phyloP scores from a whole-genome alignment of 1,284 basidiomycete species.

The Ceratobasidium sp. region DNA sequence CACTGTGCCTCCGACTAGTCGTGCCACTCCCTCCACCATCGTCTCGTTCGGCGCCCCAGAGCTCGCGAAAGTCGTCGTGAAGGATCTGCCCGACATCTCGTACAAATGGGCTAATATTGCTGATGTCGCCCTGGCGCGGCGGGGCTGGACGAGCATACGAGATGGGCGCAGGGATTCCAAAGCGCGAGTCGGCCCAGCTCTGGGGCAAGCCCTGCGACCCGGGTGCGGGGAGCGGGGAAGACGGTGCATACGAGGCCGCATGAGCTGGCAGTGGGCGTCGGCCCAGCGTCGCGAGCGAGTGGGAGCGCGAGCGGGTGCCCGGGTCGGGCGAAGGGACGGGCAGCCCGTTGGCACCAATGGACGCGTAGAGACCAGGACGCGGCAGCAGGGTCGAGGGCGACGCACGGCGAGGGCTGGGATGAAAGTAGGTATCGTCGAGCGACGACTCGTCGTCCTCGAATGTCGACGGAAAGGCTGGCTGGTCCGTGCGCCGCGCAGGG shows the following conservation, averaged over 20 bases:
- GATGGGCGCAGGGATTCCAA: conserved; percentile 40
- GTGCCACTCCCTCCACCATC: conserved; percentile 73
- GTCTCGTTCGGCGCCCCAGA: conserved; percentile 66
- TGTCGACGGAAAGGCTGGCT: conserved; percentile 66
- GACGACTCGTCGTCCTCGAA: conserved; percentile 77
- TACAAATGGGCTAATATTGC: conserved; percentile 83
- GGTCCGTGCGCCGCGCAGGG: conserved; percentile 61
- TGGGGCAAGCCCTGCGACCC: conserved; percentile 44
- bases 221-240: conserved; percentile 52
- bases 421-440: conserved; percentile 38
- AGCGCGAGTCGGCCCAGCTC: conserved; percentile 55
- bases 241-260: conserved; percentile 64
- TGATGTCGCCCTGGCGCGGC: conserved; percentile 59
- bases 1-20: conserved; percentile 84
- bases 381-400: conserved; percentile 58
- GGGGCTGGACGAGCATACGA: conserved; percentile 10
- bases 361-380: conserved; percentile 49
- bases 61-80: conserved; percentile 68
- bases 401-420: conserved; percentile 21
- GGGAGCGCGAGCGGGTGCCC: conserved; percentile 72
- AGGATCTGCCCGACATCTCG: conserved; percentile 80
- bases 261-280: conserved; percentile 64
- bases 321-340: conserved; percentile 59
- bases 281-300: conserved; percentile 70
- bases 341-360: conserved; percentile 66